Evolutionary conservation across 2,329 filamentous ascomycete genomes (phyloP).

Genomic region (Trichoderma lentiforme): DNA sequence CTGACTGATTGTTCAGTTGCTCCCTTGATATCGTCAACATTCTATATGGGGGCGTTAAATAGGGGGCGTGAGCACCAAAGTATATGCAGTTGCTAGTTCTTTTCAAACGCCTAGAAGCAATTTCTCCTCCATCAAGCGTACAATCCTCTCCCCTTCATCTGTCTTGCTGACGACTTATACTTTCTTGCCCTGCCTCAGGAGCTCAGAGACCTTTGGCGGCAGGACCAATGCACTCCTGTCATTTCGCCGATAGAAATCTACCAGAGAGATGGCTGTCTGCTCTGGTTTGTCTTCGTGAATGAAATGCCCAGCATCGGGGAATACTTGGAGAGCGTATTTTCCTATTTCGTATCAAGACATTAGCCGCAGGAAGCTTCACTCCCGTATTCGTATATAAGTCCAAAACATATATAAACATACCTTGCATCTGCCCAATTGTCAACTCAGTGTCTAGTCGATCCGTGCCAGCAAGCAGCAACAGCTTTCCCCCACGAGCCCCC

Average conservation of each 20-base stretch:
- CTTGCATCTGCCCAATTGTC: slow-evolving; percentile 97
- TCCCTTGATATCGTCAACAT: background rate
- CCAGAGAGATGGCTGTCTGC: slow-evolving; percentile 79
- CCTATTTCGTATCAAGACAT: slow-evolving; percentile 42
- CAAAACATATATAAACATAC: slow-evolving; percentile 41
- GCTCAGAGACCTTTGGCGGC: slow-evolving; percentile 84
- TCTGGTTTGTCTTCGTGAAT: slow-evolving; percentile 93
- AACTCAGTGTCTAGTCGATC: slow-evolving; percentile 87
- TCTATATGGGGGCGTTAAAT: background rate
- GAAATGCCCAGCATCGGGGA: slow-evolving; percentile 94
- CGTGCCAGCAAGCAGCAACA: slow-evolving; percentile 81
- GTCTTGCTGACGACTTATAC: slow-evolving; percentile 38
- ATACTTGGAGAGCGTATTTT: slow-evolving; percentile 93
- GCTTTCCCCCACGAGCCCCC: slow-evolving; percentile 73
- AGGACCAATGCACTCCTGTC: slow-evolving; percentile 80
- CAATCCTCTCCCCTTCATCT: background rate
- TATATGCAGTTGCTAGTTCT: background rate
- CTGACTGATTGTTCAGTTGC: background rate
- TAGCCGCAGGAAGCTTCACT: background rate
- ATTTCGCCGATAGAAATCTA: slow-evolving; percentile 90
- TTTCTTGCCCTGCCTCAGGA: slow-evolving; percentile 60
- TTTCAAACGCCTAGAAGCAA: slow-evolving; percentile 1
- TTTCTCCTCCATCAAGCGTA: background rate
- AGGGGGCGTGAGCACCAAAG: background rate
- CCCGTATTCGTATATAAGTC: background rate